These are phyloP conservation scores for Tetraselmis striata DNA, from an alignment of 139 green algal species.

Conservation along the genomic window DNA sequence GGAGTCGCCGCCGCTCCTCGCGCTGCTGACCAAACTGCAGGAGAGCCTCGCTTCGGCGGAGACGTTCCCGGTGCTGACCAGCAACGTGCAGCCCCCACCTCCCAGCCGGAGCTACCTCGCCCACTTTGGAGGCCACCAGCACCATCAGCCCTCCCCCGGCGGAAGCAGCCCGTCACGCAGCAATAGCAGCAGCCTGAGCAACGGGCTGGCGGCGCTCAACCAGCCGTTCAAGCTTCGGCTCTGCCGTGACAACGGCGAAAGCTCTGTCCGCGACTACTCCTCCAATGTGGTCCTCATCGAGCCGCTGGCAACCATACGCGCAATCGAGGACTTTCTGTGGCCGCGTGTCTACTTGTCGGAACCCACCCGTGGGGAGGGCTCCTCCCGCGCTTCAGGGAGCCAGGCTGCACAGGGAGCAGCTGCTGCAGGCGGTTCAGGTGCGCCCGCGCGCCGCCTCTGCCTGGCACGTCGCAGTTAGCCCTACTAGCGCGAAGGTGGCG, in stretches of 20 bases:
- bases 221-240: constrained; percentile 92
- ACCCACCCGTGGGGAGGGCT: constrained; percentile 13
- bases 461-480: no score
- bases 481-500: no score
- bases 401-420: neutral
- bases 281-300: constrained; percentile 91
- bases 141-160: constrained; percentile 8
- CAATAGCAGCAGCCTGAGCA: constrained; percentile 28
- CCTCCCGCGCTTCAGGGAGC: neutral
- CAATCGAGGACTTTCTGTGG: constrained; percentile 95
- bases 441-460: no score
- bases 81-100: constrained; percentile 7
- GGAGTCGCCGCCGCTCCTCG: constrained; percentile 33
- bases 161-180: constrained; percentile 28
- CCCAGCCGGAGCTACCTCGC: neutral
- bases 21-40: constrained; percentile 76
- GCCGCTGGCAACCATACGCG: constrained; percentile 82
- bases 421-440: no score
- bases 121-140: neutral
- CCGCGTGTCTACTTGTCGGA: constrained; percentile 48
- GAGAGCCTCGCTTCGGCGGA: constrained; percentile 62
- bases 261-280: constrained; percentile 71
- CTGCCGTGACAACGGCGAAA: constrained; percentile 28
- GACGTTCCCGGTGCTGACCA: constrained; percentile 62
- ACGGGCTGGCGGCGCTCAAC: constrained; percentile 64